Evolutionary conservation across 169 alveolate genomes (phyloP).

Genomic region (Eimeria praecox): DNA sequence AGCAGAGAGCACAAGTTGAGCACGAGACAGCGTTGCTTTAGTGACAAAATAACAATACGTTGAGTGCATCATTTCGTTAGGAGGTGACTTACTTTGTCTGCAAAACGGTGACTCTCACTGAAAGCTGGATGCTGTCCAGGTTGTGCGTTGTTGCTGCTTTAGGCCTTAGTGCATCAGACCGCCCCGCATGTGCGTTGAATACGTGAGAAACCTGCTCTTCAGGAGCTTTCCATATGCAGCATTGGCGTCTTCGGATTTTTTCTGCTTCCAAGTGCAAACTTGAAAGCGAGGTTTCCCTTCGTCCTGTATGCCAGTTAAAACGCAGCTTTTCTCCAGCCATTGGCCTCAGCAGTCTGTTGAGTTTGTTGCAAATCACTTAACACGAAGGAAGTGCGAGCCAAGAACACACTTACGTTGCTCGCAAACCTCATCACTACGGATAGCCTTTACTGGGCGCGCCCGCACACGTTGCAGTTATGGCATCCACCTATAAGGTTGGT

Average conservation of each 20-base stretch:
- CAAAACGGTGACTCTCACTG: background rate
- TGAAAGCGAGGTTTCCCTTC: background rate
- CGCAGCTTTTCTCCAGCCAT: background rate
- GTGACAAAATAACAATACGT: background rate
- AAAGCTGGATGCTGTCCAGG: background rate
- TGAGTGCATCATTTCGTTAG: background rate
- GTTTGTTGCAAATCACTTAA: background rate
- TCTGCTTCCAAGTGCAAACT: background rate
- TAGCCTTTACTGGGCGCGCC: background rate
- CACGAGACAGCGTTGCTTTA: background rate
- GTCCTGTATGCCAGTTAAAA: background rate
- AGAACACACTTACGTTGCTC: background rate
- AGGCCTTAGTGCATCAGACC: background rate
- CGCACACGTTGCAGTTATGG: background rate
- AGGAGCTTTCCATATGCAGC: background rate
- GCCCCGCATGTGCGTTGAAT: background rate
- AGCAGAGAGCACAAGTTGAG: background rate
- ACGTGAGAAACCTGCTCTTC: background rate
- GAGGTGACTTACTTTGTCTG: background rate
- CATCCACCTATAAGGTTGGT: background rate
- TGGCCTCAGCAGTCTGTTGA: background rate
- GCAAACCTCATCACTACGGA: background rate
- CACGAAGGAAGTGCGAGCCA: constrained; percentile 6
- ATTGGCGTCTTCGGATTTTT: background rate
- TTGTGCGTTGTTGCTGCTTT: constrained; percentile 5